Evolutionary conservation across 139 green algal species (phyloP).

Genomic region (Chlamydomonas sphaeroides): DNA sequence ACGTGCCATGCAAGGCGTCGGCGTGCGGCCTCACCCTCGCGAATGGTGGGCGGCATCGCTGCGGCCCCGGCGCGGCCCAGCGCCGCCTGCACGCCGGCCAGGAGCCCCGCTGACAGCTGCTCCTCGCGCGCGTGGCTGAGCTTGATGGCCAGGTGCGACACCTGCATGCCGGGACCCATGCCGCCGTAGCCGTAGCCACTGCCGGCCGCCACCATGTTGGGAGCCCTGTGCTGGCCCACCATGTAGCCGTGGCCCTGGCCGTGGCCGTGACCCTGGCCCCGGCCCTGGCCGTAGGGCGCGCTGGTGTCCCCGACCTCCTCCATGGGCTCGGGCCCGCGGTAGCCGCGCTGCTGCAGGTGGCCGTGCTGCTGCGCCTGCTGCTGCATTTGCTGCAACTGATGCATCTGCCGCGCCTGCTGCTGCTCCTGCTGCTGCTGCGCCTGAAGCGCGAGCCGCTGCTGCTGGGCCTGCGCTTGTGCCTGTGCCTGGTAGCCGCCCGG

Average conservation of each 20-base stretch:
- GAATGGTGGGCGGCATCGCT: background rate
- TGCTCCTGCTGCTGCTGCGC: conserved; percentile 3
- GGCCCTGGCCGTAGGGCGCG: too few relatives aligned
- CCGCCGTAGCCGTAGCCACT: too few relatives aligned
- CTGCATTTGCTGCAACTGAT: background rate
- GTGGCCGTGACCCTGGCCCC: too few relatives aligned
- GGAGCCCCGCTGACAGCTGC: background rate
- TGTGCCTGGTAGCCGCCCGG: too few relatives aligned
- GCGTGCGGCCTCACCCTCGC: background rate
- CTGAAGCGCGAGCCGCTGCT: background rate
- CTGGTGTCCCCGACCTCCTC: too few relatives aligned
- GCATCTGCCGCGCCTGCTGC: background rate
- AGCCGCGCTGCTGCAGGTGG: conserved; percentile 9
- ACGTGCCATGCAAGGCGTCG: background rate
- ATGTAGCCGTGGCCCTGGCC: too few relatives aligned
- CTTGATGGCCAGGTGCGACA: conserved; percentile 21
- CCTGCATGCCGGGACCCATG: too few relatives aligned
- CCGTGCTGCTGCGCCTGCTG: background rate
- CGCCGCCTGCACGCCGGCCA: background rate
- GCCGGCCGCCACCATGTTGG: too few relatives aligned
- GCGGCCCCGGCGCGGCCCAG: background rate
- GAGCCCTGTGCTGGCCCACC: too few relatives aligned
- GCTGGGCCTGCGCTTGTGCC: background rate
- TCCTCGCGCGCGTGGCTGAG: background rate
- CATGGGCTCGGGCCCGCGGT: too few relatives aligned